Conservation (phyloP, 176 grass and related monocot species). For the Thinopyrum elongatum region DNA sequence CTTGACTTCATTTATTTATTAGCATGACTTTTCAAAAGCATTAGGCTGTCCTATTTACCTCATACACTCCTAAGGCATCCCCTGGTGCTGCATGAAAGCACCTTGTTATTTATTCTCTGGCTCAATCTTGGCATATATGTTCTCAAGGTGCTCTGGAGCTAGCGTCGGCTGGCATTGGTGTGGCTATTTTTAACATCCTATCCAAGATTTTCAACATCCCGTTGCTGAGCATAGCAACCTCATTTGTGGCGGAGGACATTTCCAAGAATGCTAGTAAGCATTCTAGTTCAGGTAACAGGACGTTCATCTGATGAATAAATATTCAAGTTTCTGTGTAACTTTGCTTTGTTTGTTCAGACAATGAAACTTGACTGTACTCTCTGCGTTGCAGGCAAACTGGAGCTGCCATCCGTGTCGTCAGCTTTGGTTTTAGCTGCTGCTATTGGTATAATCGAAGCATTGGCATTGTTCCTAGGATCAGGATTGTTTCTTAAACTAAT, state of each 20-base stretch:
- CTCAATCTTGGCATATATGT: no score
- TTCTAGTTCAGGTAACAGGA: conserved; percentile 36
- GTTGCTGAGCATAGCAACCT: conserved; percentile 82
- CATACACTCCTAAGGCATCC: no score
- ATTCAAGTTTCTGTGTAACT: no score
- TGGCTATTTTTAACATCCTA: conserved; percentile 86
- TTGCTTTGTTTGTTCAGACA: no score
- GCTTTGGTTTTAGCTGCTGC: conserved; percentile 55
- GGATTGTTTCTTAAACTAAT: conserved; percentile 71
- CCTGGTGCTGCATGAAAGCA: neutral
- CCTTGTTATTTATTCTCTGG: neutral
- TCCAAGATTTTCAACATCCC: no score
- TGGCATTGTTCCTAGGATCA: conserved; percentile 70
- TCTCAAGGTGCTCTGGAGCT: no score
- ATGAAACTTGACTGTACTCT: no score
- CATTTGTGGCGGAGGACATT: conserved; percentile 88
- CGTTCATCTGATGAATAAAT: no score
- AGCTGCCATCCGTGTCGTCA: conserved; percentile 61
- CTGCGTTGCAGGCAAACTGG: conserved; percentile 19
- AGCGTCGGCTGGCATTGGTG: conserved; percentile 62
- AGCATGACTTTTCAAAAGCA: no score
- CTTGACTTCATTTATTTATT: no score
- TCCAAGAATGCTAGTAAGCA: conserved; percentile 34
- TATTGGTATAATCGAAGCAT: conserved; percentile 65
- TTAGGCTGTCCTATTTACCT: no score